Base-by-base conservation (phyloP, 164 flowering plant species). In the Chimonanthus salicifolius region DNA sequence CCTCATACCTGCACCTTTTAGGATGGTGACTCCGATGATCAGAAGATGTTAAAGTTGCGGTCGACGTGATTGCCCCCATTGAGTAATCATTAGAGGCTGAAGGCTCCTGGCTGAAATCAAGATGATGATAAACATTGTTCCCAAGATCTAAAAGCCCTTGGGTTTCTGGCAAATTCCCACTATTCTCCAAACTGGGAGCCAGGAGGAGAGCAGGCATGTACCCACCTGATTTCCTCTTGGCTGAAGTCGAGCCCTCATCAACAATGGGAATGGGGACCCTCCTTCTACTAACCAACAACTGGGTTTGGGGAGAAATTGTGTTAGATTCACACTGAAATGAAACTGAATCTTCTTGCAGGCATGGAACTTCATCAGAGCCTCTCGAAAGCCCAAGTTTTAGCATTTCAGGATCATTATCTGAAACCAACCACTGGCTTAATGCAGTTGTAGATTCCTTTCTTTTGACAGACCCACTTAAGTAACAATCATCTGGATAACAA, bases 161-260 rank as follows among this genome's bases (percentile, higher is more conserved):
- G 7, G 83, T 70, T 64, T 72, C 81, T 65, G 58, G 11, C 4
- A 74, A 69, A 67, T 43, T 9, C 47, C 69, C 83, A 64, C 75
- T 66, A 43, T 60, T 58, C 5, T 83, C 82, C 74, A 77, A 74
- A 70, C 88, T 82, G 33, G 98, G 94, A 62, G 91, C 97, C 71
- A 89, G 76, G 68, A 89, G 88, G 72, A 92, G 92, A 10, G 91
- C 84, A 54, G 90, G 90, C 94, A 92, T 90, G 69, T 89, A 94
- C 46, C 98, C 96, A 77, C 95, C 97, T 10, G 97, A 88, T 77
- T 83, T 85, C 64, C 77, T 64, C 81, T 87, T 92, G 45, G 96
- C 97, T 6, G 98, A 87, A 4, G 94, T 90, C 18, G 98, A 94
- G 77, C 98, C 97, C 81, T 92, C 96, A 69, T 94, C 98, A 18